These are phyloP conservation scores for Hypomyces rosellus DNA, from an alignment of 2,329 filamentous ascomycete genomes.

Conservation along the genomic window DNA sequence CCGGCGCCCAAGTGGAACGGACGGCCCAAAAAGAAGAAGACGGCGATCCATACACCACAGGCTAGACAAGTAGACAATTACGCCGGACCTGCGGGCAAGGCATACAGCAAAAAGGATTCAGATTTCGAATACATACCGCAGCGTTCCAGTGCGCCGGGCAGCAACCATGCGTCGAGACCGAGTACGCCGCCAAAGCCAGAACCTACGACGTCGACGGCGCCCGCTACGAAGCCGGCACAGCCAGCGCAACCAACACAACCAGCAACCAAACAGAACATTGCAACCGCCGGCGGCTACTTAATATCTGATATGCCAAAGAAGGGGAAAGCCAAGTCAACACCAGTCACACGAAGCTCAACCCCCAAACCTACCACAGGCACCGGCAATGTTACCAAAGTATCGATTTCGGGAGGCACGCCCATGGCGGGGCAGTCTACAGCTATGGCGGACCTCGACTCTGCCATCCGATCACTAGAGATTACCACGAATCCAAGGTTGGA, in stretches of 20 bases:
- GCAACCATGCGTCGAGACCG: slow-evolving; percentile 31
- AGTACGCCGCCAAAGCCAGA: slow-evolving; percentile 26
- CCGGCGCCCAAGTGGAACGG: slow-evolving; percentile 44
- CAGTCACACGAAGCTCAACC: slow-evolving; percentile 46
- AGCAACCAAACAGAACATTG: slow-evolving; percentile 44
- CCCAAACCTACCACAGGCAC: slow-evolving; percentile 41
- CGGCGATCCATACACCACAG: slow-evolving; percentile 56
- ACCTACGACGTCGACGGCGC: slow-evolving; percentile 32
- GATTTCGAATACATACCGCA: slow-evolving; percentile 67
- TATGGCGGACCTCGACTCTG: slow-evolving; percentile 65
- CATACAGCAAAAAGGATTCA: slow-evolving; percentile 66
- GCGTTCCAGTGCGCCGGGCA: slow-evolving; percentile 34
- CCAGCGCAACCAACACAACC: neutral
- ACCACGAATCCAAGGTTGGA: slow-evolving; percentile 75
- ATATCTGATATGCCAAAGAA: slow-evolving; percentile 68
- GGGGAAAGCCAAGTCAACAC: slow-evolving; percentile 48
- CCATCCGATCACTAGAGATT: slow-evolving; percentile 85
- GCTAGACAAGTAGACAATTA: slow-evolving; percentile 55
- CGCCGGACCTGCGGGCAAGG: slow-evolving; percentile 58
- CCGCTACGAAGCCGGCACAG: neutral
- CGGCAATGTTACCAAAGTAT: slow-evolving; percentile 55
- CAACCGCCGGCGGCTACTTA: slow-evolving; percentile 69
- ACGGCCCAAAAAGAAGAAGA: slow-evolving; percentile 50
- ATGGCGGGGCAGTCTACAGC: slow-evolving; percentile 78
- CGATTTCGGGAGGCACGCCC: slow-evolving; percentile 67